These are phyloP conservation scores for Aspergillus sp. DNA, from an alignment of 2,329 filamentous ascomycete species.

Conservation along the genomic window DNA sequence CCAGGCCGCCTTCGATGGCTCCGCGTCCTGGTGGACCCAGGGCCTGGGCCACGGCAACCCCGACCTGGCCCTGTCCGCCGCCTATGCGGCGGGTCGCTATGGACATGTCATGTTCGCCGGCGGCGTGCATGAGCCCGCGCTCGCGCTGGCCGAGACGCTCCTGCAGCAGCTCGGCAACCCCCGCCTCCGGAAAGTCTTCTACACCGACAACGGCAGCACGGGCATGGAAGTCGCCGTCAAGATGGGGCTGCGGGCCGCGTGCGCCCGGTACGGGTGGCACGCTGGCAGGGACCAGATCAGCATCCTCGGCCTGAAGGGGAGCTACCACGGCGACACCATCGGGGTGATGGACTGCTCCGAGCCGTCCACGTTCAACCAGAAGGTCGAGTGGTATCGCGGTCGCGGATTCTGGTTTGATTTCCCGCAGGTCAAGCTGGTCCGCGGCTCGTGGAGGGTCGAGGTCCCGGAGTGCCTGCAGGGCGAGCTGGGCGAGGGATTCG, in stretches of 20 bases:
- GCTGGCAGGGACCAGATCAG: conserved; percentile 49
- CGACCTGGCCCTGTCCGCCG: conserved; percentile 60
- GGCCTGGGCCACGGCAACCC: conserved; percentile 74
- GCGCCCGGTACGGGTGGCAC: conserved; percentile 57
- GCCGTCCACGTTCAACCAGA: conserved; percentile 67
- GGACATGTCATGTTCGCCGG: conserved; percentile 84
- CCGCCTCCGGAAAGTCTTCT: conserved; percentile 64
- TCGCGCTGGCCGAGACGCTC: conserved; percentile 58
- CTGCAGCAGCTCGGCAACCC: conserved; percentile 53
- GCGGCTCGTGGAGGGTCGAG: conserved; percentile 58
- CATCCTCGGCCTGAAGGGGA: conserved; percentile 66
- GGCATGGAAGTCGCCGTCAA: conserved; percentile 77
- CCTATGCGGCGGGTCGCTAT: conserved; percentile 73
- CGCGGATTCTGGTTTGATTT: conserved; percentile 75
- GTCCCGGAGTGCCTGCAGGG: conserved; percentile 42
- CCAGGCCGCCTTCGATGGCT: conserved; percentile 66
- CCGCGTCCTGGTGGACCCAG: conserved; percentile 87
- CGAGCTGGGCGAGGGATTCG: conserved; percentile 36
- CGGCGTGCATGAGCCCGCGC: conserved; percentile 67
- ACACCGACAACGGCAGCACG: conserved; percentile 75
- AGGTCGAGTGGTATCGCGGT: conserved; percentile 77
- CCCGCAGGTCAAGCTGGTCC: conserved; percentile 57
- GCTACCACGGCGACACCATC: conserved; percentile 82
- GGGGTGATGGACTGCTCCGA: conserved; percentile 81
- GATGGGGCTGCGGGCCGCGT: conserved; percentile 66